Evolutionary conservation across 106 monocot genomes (phyloP).

Genomic region (Phalaenopsis aphrodite): DNA sequence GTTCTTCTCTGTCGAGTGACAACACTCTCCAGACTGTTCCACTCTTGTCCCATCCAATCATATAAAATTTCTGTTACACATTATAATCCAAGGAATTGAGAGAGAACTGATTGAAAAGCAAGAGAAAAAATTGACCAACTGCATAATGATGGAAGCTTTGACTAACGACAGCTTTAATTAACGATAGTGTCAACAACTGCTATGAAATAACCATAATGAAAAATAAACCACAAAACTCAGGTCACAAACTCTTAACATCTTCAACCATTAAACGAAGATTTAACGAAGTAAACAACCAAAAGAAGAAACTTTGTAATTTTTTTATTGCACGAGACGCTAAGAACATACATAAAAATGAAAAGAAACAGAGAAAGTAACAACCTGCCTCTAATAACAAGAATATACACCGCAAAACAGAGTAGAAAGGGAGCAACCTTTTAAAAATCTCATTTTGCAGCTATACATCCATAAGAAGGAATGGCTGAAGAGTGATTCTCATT

Average conservation of each 20-base stretch:
- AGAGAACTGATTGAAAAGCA: not conserved
- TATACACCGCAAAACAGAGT: not conserved
- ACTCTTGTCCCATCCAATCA: constrained; percentile 77
- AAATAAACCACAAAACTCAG: no score
- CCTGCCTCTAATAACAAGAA: not conserved
- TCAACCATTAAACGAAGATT: not conserved
- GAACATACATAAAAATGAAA: not conserved
- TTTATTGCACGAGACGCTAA: not conserved
- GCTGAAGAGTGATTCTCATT: no score
- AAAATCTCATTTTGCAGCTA: no score
- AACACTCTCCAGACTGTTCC: constrained; percentile 57
- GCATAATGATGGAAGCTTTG: not conserved
- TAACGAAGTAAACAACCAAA: not conserved
- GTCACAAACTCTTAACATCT: not conserved
- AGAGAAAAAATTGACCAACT: not conserved
- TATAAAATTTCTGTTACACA: constrained; percentile 73
- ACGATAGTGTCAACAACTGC: not conserved
- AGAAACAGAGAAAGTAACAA: not conserved
- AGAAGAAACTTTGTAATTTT: not conserved
- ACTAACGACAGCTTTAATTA: not conserved
- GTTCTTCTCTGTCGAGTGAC: constrained; percentile 58
- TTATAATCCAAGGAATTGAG: not conserved
- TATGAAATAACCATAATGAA: no score
- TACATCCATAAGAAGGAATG: no score
- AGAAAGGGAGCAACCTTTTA: not conserved